phyloP scores from a whole-genome alignment of 2,329 filamentous ascomycete species.

The Colletotrichum sp. region DNA sequence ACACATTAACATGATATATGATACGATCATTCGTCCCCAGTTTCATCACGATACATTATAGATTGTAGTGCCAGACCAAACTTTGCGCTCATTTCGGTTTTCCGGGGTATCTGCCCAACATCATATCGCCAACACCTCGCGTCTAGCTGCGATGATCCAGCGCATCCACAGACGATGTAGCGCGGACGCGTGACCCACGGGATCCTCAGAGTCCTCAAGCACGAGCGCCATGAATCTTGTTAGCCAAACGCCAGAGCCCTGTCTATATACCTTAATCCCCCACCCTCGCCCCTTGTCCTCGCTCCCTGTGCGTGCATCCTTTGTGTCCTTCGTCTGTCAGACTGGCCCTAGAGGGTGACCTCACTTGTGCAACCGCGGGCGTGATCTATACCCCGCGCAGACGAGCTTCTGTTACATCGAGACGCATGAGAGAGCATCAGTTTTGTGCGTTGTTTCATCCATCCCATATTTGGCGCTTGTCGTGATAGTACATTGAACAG shows the following conservation, averaged over 20 bases:
- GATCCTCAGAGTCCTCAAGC: not conserved
- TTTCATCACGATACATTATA: not conserved
- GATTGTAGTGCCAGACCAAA: not conserved
- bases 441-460: constrained; percentile 1
- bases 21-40: not conserved
- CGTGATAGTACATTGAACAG: constrained; percentile 16
- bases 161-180: not conserved
- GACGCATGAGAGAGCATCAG: not conserved
- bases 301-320: not conserved
- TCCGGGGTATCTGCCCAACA: not conserved
- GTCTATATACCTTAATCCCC: not conserved
- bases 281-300: not conserved
- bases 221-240: not conserved
- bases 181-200: not conserved
- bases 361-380: not conserved
- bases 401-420: not conserved
- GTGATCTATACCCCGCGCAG: not conserved
- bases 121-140: not conserved
- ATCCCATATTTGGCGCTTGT: not conserved
- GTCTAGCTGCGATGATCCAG: not conserved
- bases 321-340: not conserved
- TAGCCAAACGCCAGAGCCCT: not conserved
- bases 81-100: not conserved
- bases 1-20: not conserved
- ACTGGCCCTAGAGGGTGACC: not conserved